phyloP scores from a whole-genome alignment of 148 eudicot genomes.

The Oxyria digyna region DNA sequence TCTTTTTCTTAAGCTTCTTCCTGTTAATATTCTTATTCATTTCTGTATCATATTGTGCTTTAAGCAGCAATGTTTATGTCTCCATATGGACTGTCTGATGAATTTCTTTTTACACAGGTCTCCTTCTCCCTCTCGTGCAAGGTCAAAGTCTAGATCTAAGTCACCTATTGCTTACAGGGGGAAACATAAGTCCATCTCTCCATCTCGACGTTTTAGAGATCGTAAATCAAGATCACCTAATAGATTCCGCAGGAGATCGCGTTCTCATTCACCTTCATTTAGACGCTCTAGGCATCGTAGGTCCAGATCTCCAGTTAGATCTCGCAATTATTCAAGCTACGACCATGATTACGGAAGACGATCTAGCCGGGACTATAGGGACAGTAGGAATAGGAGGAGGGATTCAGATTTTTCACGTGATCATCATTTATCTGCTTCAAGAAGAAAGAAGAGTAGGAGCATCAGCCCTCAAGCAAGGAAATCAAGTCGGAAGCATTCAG shows the following conservation, averaged over 20 bases:
- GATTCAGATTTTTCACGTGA: slow-evolving; percentile 44
- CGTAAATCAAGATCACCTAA: slow-evolving; percentile 24
- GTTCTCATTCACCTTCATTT: slow-evolving; percentile 35
- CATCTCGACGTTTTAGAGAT: slow-evolving; percentile 19
- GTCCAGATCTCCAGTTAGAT: slow-evolving; percentile 66
- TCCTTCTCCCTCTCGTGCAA: slow-evolving; percentile 35
- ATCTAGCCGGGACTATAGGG: slow-evolving; percentile 36
- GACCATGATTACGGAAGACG: slow-evolving; percentile 41
- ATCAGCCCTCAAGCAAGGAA: slow-evolving; percentile 54
- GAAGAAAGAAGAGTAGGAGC: slow-evolving; percentile 76
- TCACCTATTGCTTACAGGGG: slow-evolving; percentile 41
- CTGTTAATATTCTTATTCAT: background rate
- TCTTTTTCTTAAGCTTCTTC: background rate
- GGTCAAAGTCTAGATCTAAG: slow-evolving; percentile 47
- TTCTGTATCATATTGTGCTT: background rate
- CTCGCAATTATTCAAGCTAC: slow-evolving; percentile 56
- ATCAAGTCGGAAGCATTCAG: slow-evolving; percentile 24
- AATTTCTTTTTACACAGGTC: slow-evolving; percentile 35
- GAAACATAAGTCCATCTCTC: slow-evolving; percentile 57
- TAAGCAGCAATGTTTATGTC: background rate
- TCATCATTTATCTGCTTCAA: slow-evolving; percentile 37
- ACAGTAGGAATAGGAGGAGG: slow-evolving; percentile 43
- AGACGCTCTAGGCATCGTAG: slow-evolving; percentile 48
- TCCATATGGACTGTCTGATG: background rate
- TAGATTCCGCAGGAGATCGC: slow-evolving; percentile 29